Conservation (phyloP, 495 filamentous ascomycete genomes). For the Penicillium desertorum region DNA sequence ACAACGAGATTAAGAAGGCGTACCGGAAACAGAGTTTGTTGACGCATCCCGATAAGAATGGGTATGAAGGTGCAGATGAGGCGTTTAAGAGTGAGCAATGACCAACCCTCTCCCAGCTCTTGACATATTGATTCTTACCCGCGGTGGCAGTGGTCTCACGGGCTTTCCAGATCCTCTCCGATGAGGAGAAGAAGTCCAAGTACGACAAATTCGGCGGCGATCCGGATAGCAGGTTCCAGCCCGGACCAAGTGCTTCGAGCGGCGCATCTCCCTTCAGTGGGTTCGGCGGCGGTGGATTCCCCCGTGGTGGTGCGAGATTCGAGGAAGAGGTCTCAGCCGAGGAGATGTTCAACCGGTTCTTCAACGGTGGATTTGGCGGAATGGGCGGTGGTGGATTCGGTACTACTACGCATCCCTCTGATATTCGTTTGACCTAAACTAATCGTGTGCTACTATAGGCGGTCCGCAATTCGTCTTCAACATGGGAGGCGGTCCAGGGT, state of each 20-base stretch:
- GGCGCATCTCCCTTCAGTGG: conserved; percentile 65
- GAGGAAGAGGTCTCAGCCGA: conserved; percentile 94
- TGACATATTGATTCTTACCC: conserved; percentile 8
- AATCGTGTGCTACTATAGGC: conserved; percentile 31
- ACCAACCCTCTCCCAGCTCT: background rate
- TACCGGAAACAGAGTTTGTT: conserved; percentile 90
- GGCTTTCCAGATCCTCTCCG: conserved; percentile 90
- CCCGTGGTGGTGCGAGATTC: conserved; percentile 55
- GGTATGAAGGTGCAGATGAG: conserved; percentile 93
- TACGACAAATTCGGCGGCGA: conserved; percentile 89
- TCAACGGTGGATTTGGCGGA: conserved; percentile 59
- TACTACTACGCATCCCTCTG: conserved; percentile 23
- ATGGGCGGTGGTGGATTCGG: conserved; percentile 65
- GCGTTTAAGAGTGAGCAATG: conserved; percentile 79
- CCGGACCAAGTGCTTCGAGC: conserved; percentile 44
- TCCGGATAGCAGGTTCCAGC: conserved; percentile 80
- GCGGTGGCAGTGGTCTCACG: conserved; percentile 71
- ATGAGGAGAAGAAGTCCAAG: conserved; percentile 84
- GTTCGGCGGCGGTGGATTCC: conserved; percentile 61
- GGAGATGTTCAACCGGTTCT: conserved; percentile 95
- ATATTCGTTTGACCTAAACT: background rate
- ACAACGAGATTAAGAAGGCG: conserved; percentile 92
- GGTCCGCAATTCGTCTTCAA: conserved; percentile 91
- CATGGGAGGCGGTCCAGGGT: conserved; percentile 75
- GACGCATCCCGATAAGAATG: conserved; percentile 98